These are phyloP conservation scores for Cystobasidium slooffiae DNA, from an alignment of 1,284 basidiomycete species.

Conservation along the genomic window DNA sequence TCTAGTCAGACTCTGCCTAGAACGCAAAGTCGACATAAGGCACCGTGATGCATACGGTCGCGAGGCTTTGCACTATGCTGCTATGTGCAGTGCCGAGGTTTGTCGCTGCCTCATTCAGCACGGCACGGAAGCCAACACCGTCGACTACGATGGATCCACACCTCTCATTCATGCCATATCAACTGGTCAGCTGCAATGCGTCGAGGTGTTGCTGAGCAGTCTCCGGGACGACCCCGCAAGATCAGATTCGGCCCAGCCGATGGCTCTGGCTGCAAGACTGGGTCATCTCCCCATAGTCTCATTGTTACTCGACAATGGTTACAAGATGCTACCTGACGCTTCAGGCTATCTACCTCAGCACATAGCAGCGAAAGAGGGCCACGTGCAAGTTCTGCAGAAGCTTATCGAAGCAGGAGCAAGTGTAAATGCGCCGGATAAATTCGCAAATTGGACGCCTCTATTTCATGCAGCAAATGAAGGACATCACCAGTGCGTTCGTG, in stretches of 20 bases:
- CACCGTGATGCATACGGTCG: conserved; percentile 87
- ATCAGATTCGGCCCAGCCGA: conserved; percentile 69
- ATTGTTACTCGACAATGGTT: conserved; percentile 76
- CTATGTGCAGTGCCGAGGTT: conserved; percentile 82
- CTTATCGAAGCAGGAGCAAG: conserved; percentile 68
- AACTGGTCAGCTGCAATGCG: conserved; percentile 80
- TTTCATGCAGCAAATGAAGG: conserved; percentile 95
- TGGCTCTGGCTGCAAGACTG: conserved; percentile 87
- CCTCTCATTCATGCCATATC: conserved; percentile 91
- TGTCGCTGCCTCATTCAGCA: conserved; percentile 77
- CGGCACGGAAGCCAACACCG: conserved; percentile 68
- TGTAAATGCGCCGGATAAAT: conserved; percentile 91
- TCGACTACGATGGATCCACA: conserved; percentile 92
- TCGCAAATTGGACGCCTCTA: conserved; percentile 96
- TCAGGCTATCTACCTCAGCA: conserved; percentile 97
- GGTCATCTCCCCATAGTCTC: conserved; percentile 85
- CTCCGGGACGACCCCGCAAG: conserved; percentile 62
- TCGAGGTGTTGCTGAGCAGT: conserved; percentile 68
- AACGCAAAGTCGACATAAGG: conserved; percentile 69
- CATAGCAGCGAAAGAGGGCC: conserved; percentile 95
- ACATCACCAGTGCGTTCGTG: conserved; percentile 72
- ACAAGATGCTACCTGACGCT: conserved; percentile 79
- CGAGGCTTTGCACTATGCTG: conserved; percentile 91
- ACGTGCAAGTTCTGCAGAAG: conserved; percentile 77
- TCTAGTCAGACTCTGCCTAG: conserved; percentile 82